These are phyloP conservation scores for Mycena sp. DNA, from an alignment of 1,284 basidiomycete species.

Conservation along the genomic window DNA sequence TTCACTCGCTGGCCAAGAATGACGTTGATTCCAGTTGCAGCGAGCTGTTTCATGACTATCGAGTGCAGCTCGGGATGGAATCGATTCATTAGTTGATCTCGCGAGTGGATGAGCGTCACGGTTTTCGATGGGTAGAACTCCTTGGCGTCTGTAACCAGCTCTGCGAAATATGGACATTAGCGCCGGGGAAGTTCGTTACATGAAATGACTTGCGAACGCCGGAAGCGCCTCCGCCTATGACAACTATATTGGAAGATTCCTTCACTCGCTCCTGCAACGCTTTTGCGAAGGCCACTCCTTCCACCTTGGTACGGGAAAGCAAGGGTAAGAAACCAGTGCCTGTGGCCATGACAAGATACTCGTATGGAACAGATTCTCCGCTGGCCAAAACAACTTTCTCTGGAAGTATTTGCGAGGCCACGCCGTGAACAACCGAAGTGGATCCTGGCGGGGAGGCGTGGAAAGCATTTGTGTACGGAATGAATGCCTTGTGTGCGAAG, in stretches of 20 bases:
- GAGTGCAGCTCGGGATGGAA: constrained; percentile 51
- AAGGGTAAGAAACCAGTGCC: constrained; percentile 36
- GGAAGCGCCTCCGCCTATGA: constrained; percentile 35
- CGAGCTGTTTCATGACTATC: constrained; percentile 40
- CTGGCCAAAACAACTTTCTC: constrained; percentile 36
- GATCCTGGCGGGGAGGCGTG: constrained; percentile 34
- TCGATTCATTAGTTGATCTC: constrained; percentile 50
- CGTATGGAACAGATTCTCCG: constrained; percentile 38
- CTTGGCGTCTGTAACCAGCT: constrained; percentile 54
- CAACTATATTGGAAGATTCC: constrained; percentile 23
- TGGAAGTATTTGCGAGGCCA: constrained; percentile 34
- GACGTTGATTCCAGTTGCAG: constrained; percentile 48
- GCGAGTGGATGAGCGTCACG: constrained; percentile 55
- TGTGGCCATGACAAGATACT: constrained; percentile 44
- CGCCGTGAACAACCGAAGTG: constrained; percentile 34
- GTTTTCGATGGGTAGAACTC: constrained; percentile 48
- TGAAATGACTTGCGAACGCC: constrained; percentile 31
- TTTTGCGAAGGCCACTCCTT: constrained; percentile 13
- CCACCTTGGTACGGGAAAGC: constrained; percentile 13
- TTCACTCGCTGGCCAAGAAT: constrained; percentile 48
- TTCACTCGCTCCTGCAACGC: constrained; percentile 26
- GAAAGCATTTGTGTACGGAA: constrained; percentile 49
- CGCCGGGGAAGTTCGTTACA: too few species aligned
- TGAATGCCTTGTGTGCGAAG: constrained; percentile 54
- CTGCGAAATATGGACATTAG: too few species aligned